Evolutionary conservation across 176 grass and related monocot species (phyloP), one percentile per base, ranked within the genome.

Genomic region (Oryza meridionalis): DNA sequence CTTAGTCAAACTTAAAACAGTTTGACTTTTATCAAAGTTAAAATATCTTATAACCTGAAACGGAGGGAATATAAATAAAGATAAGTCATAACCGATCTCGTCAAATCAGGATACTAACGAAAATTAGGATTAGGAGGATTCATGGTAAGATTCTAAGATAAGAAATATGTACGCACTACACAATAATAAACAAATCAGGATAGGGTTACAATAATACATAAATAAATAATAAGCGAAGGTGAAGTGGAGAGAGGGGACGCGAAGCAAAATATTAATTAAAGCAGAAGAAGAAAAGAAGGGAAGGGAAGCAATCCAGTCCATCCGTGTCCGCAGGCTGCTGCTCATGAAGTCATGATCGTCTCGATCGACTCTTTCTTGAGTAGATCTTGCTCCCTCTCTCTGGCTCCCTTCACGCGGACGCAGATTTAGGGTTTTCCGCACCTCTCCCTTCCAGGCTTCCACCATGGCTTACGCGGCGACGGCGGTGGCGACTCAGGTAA

Each of bases 351-450:
- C 19, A 6, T n/a, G 55, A 21, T 62, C n/a, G 58, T 15, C 67
- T 11, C 55, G 35, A 37, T 55, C 51, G 5, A 19, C 5, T 55
- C 16, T 55, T 58, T 31, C 29, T 37, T 35, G 33, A 37, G 35
- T 45, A 74, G 70, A 83, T 83, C 81, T 72, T 25, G 42, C 7
- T 7, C 7, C 8, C 38, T 7, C 38, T 35, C 33, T 2, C 9
- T 2, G 0, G 6, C 42, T 43, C 42, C 42, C 42, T 40, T 40
- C 74, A 59, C 70, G 55, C 38, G 26, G 40, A 27, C 15, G 8
- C 45, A 66, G 91, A 92, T 90, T 81, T 90, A 90, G 91, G 91
- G 84, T 75, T 87, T 67, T 49, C 40, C 29, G 27, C 19, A 21
- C 29, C 24, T 14, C 73, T 77, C 71, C 27, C 46, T 5, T 49